Conservation (phyloP, 257 asterid genomes). For the Solanum sitiens region DNA sequence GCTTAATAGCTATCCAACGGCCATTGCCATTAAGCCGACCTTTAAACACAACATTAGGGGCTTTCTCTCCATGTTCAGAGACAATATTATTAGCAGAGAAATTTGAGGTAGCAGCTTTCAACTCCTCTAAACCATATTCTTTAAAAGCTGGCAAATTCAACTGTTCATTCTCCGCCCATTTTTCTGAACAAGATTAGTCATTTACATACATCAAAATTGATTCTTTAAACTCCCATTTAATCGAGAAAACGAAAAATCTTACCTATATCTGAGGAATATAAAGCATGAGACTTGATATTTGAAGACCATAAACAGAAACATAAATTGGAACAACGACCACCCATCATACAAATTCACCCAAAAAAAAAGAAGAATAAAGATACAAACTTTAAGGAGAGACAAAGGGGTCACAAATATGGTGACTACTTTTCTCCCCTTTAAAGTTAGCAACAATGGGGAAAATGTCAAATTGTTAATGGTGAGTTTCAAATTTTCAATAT, state of each 20-base stretch:
- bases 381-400: background rate
- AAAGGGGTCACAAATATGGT: background rate
- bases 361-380: background rate
- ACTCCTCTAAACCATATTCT: constrained; percentile 33
- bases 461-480: background rate
- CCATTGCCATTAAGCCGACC: constrained; percentile 23
- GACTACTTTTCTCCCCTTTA: background rate
- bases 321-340: constrained; percentile 37
- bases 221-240: background rate
- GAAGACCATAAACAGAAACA: constrained; percentile 27
- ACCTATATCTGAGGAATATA: constrained; percentile 27
- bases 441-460: background rate
- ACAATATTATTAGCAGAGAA: constrained; percentile 32
- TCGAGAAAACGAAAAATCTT: background rate
- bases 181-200: constrained; percentile 4
- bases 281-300: constrained; percentile 24
- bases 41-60: constrained; percentile 39
- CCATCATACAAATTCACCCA: constrained; percentile 11
- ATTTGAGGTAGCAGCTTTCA: constrained; percentile 32
- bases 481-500: background rate
- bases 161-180: constrained; percentile 15
- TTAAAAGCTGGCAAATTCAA: constrained; percentile 19
- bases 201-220: background rate
- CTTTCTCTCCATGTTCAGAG: constrained; percentile 40
- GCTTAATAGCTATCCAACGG: constrained; percentile 37